phyloP scores from a whole-genome alignment of 257 asterid genomes.

The Eustoma russellianum region DNA sequence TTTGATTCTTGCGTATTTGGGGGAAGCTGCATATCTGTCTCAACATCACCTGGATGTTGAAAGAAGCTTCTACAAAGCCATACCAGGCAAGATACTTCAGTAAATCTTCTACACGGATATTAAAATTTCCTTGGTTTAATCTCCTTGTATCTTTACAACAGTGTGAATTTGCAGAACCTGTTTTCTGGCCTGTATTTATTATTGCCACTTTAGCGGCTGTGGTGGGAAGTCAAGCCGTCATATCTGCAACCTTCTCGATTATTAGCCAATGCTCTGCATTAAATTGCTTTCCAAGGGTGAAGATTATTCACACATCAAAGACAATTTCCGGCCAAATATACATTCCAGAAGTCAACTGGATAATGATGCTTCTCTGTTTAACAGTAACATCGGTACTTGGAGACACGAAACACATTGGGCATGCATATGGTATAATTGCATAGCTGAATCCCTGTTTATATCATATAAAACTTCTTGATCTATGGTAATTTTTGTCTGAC shows the following conservation, averaged over 20 bases:
- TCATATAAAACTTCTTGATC: background rate
- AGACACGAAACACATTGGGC: conserved; percentile 22
- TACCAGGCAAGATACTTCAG: conserved; percentile 22
- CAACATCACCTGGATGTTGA: conserved; percentile 17
- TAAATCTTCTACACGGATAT: no score
- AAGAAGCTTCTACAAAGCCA: conserved; percentile 26
- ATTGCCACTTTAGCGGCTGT: conserved; percentile 29
- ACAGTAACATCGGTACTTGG: conserved; percentile 20
- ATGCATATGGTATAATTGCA: conserved; percentile 23
- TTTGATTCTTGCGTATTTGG: conserved; percentile 26
- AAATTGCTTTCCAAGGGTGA: conserved; percentile 26
- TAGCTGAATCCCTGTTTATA: background rate
- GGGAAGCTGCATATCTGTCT: conserved; percentile 34
- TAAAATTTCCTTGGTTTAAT: background rate
- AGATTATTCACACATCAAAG: conserved; percentile 22
- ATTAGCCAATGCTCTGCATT: conserved; percentile 28
- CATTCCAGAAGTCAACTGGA: conserved; percentile 31
- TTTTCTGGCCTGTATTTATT: conserved; percentile 28
- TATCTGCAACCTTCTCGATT: conserved; percentile 28
- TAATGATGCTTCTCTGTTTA: conserved; percentile 22
- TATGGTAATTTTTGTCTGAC: no score
- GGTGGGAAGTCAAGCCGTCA: conserved; percentile 32
- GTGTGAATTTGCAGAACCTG: conserved; percentile 13
- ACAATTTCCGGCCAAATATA: conserved; percentile 26
- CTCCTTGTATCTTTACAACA: background rate